Evolutionary conservation across 257 asterid genomes (phyloP).

Genomic region (Penstemon newberryi): DNA sequence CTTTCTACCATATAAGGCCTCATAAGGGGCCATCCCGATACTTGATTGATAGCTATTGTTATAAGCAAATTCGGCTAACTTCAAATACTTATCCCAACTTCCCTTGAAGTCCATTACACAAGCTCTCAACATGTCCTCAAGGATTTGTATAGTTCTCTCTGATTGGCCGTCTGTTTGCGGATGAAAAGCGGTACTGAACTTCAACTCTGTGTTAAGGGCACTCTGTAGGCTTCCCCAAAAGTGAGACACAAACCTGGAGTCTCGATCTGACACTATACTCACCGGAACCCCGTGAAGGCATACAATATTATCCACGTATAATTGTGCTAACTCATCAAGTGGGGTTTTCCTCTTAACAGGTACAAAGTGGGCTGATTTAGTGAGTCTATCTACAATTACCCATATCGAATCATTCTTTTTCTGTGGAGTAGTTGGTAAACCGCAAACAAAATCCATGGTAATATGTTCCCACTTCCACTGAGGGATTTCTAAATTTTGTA

Average conservation of each 20-base stretch:
- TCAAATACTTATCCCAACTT: background rate
- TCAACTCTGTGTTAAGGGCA: background rate
- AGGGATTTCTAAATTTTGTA: background rate
- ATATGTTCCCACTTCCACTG: background rate
- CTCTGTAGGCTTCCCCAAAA: background rate
- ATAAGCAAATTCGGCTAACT: background rate
- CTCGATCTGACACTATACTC: constrained; percentile 4
- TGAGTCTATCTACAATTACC: constrained; percentile 3
- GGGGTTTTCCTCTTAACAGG: background rate
- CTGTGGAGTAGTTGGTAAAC: background rate
- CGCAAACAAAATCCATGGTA: background rate
- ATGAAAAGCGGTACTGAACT: background rate
- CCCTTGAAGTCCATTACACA: background rate
- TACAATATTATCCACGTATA: background rate
- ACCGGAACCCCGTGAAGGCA: background rate
- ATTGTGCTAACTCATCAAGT: background rate
- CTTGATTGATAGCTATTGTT: constrained; percentile 1
- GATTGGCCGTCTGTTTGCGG: background rate
- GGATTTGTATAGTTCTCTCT: background rate
- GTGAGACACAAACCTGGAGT: background rate
- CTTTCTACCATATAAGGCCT: constrained; percentile 2
- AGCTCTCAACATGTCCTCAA: background rate
- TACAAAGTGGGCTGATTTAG: background rate
- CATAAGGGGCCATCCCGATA: constrained; percentile 9
- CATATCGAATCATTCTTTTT: background rate